phyloP scores from a whole-genome alignment of 2,329 filamentous ascomycete species.

The Macrophomina tecta region DNA sequence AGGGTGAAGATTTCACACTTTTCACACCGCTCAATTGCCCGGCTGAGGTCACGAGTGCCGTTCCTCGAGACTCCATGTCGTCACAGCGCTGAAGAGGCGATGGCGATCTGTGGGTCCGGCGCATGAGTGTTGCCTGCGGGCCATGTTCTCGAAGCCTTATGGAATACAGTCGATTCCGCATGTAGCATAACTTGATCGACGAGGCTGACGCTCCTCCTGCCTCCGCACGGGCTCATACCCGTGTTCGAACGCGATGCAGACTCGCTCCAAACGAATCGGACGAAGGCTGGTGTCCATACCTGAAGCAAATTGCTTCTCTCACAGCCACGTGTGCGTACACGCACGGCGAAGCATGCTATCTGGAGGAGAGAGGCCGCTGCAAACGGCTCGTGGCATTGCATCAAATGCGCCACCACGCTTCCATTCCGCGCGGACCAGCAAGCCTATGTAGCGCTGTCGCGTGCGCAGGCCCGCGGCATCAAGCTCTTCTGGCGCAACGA shows the following conservation, averaged over 20 bases:
- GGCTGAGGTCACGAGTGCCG: background rate
- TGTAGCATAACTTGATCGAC: constrained; percentile 2
- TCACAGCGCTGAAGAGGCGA: background rate
- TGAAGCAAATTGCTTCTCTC: background rate
- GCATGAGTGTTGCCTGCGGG: background rate
- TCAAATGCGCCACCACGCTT: background rate
- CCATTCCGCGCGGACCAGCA: background rate
- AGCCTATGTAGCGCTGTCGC: background rate
- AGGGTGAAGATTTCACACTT: background rate
- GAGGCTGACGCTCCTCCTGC: background rate
- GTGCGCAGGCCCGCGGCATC: background rate
- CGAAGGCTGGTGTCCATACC: background rate
- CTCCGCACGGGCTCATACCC: background rate
- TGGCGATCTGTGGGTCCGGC: constrained; percentile 18
- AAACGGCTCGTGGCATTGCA: background rate
- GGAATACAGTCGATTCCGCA: background rate
- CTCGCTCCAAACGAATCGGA: background rate
- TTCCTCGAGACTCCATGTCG: background rate
- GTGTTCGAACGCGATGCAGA: background rate
- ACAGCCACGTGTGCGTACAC: background rate
- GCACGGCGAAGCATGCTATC: background rate
- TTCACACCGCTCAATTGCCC: constrained; percentile 8
- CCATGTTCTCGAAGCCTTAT: constrained; percentile 4
- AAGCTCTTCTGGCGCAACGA: background rate
- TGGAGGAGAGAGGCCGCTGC: background rate